Evolutionary conservation across 2,329 filamentous ascomycete species (phyloP).

Genomic region (Aspergillus luchuensis): DNA sequence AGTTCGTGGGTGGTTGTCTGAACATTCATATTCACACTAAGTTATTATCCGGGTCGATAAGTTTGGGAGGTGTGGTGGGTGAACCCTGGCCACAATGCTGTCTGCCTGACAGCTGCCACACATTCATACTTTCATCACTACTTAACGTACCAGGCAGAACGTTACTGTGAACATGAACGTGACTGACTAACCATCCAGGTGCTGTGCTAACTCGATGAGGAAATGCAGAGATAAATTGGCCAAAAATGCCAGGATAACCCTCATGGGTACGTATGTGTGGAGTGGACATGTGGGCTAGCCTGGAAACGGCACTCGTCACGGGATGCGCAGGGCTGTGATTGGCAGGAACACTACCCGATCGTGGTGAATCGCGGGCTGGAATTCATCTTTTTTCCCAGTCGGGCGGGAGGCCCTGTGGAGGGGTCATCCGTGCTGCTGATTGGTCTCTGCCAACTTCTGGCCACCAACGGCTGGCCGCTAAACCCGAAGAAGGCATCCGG

Average conservation of each 20-base stretch:
- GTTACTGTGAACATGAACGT: too few relatives aligned
- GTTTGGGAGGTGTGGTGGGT: too few relatives aligned
- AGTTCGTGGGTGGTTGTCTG: too few relatives aligned
- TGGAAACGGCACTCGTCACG: background rate
- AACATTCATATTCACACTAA: too few relatives aligned
- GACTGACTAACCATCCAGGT: too few relatives aligned
- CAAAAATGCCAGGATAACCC: too few relatives aligned
- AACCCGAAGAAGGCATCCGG: background rate
- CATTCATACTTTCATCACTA: too few relatives aligned
- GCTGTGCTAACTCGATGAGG: too few relatives aligned
- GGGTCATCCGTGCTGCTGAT: background rate
- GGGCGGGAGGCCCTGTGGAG: background rate
- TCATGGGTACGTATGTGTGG: background rate
- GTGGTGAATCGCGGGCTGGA: background rate
- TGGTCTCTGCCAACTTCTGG: conserved; percentile 15
- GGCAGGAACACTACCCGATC: conserved; percentile 1
- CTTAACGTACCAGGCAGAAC: too few relatives aligned
- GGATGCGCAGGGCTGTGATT: background rate
- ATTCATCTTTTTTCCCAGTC: background rate
- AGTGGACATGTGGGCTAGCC: background rate
- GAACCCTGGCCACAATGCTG: too few relatives aligned
- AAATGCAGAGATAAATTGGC: background rate
- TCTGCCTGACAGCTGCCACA: too few relatives aligned
- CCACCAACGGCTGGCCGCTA: background rate
- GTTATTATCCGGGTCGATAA: too few relatives aligned